These are phyloP conservation scores for Adansonia digitata DNA, from an alignment of 345 rosid species.

Conservation along the genomic window DNA sequence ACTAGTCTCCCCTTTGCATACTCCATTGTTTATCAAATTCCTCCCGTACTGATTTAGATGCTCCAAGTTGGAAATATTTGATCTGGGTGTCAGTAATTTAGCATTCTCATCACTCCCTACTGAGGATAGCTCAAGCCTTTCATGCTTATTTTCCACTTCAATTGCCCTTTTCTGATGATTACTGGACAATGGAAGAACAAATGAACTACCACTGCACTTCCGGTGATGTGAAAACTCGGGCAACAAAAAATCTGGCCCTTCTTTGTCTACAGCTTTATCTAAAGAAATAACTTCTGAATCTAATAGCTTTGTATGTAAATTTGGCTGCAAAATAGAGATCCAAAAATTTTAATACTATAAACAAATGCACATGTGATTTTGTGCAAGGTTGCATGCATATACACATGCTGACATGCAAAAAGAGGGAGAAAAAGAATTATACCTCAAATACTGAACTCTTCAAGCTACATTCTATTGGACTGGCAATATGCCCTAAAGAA, in stretches of 20 bases:
- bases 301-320: conserved; percentile 35
- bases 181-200: conserved; percentile 27
- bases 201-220: conserved; percentile 24
- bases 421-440: conserved; percentile 22
- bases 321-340: conserved; percentile 40
- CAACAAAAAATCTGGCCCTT: conserved; percentile 26
- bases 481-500: conserved; percentile 35
- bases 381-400: not conserved
- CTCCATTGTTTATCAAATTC: conserved; percentile 20
- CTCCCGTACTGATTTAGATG: conserved; percentile 35
- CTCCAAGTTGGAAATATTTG: conserved; percentile 26
- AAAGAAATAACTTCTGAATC: conserved; percentile 36
- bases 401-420: not conserved
- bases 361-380: conserved; percentile 11
- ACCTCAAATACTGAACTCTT: conserved; percentile 49
- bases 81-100: conserved; percentile 23
- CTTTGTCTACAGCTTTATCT: conserved; percentile 34
- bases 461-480: conserved; percentile 35
- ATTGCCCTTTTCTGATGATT: conserved; percentile 27
- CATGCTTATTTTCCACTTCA: conserved; percentile 32
- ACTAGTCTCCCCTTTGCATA: conserved; percentile 37
- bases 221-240: conserved; percentile 26
- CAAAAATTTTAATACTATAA: conserved; percentile 19
- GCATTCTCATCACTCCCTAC: conserved; percentile 22
- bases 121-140: conserved; percentile 30